Percentiles rank a stretch among this genome's conserved stretches.
Conservation (phyloP, 225 moss, liverwort and hornwort species). For the Rhytidiadelphus loreus region DNA sequence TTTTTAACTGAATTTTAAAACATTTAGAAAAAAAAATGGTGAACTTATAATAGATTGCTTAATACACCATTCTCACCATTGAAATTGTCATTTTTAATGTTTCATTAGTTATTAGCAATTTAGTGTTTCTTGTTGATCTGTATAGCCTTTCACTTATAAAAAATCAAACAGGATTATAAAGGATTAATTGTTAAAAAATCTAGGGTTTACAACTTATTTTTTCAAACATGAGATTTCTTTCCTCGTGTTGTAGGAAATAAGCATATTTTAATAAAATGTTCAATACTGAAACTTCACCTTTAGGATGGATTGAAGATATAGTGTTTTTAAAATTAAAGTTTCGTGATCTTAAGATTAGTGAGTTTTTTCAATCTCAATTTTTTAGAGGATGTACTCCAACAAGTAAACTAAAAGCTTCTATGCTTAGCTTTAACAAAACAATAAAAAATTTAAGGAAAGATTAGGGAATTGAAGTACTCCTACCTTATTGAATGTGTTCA, state of each 20-base stretch:
- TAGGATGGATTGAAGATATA: not conserved
- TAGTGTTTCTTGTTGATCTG: not conserved
- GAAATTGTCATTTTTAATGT: not conserved
- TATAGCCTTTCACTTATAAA: not conserved
- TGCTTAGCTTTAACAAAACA: not conserved
- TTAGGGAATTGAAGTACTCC: not conserved
- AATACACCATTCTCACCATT: not conserved
- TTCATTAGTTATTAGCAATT: not conserved
- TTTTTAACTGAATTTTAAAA: not conserved
- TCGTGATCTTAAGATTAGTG: not conserved
- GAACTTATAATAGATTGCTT: not conserved
- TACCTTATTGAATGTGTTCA: not conserved
- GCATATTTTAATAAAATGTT: not conserved
- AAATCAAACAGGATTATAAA: not conserved
- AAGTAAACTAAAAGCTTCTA: accelerated
- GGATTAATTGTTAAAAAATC: not conserved
- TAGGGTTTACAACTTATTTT: not conserved
- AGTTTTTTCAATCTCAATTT: not conserved
- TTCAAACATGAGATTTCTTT: not conserved
- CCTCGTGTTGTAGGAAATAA: not conserved
- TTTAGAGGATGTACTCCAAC: not conserved
- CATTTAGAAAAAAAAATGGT: not conserved
- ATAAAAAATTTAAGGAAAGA: not conserved
- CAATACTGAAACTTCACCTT: too few species aligned
- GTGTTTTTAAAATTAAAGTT: not conserved